Evolutionary conservation across 78 protist species (phyloP).

Genomic region (Bodo saltans): DNA sequence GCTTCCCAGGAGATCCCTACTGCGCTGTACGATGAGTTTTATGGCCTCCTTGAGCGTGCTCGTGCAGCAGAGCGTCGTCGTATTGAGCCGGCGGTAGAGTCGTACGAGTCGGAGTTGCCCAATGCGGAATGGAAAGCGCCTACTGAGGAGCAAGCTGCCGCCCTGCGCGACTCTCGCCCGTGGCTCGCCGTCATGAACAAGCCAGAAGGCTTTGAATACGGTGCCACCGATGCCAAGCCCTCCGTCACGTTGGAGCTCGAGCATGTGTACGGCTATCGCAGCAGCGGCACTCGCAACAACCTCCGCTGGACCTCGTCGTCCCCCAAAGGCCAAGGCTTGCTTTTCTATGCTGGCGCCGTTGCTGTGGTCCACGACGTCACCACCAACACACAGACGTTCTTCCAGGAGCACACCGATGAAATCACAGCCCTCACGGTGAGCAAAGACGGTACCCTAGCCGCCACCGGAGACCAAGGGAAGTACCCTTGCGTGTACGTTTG

Average conservation of each 20-base stretch:
- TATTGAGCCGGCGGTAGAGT: not conserved
- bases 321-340: not conserved
- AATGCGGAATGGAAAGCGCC: not conserved
- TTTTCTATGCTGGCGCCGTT: constrained; percentile 39
- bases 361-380: constrained; percentile 27
- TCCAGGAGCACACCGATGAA: constrained; percentile 58
- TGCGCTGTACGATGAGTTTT: not conserved
- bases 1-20: not conserved
- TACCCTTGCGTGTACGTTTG: constrained; percentile 32
- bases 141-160: not conserved
- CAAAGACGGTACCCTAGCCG: constrained; percentile 13
- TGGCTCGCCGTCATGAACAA: not conserved
- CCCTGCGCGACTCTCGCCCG: not conserved
- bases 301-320: not conserved
- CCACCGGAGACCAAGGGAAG: constrained; percentile 49
- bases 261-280: constrained; percentile 48
- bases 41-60: not conserved
- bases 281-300: constrained; percentile 13
- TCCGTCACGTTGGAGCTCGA: not conserved
- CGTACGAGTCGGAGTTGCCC: not conserved
- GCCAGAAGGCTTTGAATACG: not conserved
- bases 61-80: not conserved
- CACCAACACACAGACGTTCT: constrained; percentile 41
- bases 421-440: constrained; percentile 37
- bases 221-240: constrained; percentile 2